A percentile compares a stretch with the other conserved stretches of the same genome.
Conservation (phyloP, 1,284 basidiomycete genomes). For the Marasmius sp. region DNA sequence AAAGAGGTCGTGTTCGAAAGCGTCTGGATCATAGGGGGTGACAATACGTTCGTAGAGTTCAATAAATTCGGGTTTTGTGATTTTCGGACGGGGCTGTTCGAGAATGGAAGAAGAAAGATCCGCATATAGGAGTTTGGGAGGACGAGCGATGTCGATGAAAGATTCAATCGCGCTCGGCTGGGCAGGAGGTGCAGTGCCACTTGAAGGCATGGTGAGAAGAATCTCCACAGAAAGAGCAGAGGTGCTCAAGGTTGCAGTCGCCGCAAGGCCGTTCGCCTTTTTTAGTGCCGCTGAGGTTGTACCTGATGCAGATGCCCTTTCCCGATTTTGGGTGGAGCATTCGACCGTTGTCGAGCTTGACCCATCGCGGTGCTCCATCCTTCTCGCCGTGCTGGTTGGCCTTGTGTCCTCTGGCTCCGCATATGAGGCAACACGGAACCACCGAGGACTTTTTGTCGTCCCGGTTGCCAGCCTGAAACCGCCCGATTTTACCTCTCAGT, state of each 20-base stretch:
- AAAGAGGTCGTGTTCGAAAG: too few relatives aligned
- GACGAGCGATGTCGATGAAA: not conserved
- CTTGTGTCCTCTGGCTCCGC: too few relatives aligned
- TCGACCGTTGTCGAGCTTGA: not conserved
- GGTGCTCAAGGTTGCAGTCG: not conserved
- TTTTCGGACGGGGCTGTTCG: not conserved
- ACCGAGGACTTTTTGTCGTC: too few relatives aligned
- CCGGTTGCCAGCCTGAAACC: too few relatives aligned
- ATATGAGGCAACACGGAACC: too few relatives aligned
- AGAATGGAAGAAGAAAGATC: not conserved
- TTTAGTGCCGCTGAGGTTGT: not conserved
- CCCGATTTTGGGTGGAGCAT: not conserved
- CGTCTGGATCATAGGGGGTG: not conserved
- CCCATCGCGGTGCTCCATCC: not conserved
- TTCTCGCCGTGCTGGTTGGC: too few relatives aligned
- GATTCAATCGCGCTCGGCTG: not conserved
- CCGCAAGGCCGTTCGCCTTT: not conserved
- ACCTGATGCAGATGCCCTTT: not conserved
- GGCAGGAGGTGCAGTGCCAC: not conserved
- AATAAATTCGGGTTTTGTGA: not conserved
- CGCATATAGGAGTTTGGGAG: not conserved
- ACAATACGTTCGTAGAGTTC: not conserved
- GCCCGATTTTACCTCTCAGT: too few relatives aligned
- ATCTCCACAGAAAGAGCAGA: not conserved
- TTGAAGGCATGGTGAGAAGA: not conserved